Conservation (phyloP, 306 rosid species). For the Gillenia trifoliata region DNA sequence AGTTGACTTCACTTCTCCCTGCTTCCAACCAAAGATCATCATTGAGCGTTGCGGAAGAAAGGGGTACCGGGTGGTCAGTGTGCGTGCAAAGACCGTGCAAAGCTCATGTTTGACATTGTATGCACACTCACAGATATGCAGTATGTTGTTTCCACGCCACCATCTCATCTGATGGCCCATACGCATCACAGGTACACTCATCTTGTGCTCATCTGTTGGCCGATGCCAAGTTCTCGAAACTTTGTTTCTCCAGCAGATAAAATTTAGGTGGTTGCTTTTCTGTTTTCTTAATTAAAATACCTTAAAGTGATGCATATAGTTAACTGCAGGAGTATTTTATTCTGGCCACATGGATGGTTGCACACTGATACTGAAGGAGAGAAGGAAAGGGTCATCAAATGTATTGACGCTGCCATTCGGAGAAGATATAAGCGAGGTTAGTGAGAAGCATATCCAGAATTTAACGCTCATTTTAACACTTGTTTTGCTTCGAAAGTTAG, state of each 20-base stretch:
- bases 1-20: slow-evolving; percentile 30
- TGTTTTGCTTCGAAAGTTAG: not conserved
- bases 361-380: slow-evolving; percentile 89
- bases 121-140: slow-evolving; percentile 90
- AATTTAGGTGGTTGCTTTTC: not conserved
- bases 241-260: not conserved
- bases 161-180: slow-evolving; percentile 69
- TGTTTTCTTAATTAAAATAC: not conserved
- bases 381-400: slow-evolving; percentile 76
- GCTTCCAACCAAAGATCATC: slow-evolving; percentile 58
- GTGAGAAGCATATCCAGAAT: slow-evolving; percentile 1
- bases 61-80: slow-evolving; percentile 66
- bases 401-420: slow-evolving; percentile 85
- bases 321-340: slow-evolving; percentile 66
- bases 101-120: slow-evolving; percentile 79
- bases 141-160: slow-evolving; percentile 79
- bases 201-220: not conserved
- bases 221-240: not conserved
- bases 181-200: slow-evolving; percentile 59
- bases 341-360: slow-evolving; percentile 87
- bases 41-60: slow-evolving; percentile 70
- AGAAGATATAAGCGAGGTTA: slow-evolving; percentile 94
- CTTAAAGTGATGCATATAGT: slow-evolving; percentile 15
- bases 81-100: slow-evolving; percentile 76
- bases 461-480: slow-evolving; percentile 1